phyloP scores from a whole-genome alignment of 2,329 filamentous ascomycete genomes.

The Monosporascus sp. region DNA sequence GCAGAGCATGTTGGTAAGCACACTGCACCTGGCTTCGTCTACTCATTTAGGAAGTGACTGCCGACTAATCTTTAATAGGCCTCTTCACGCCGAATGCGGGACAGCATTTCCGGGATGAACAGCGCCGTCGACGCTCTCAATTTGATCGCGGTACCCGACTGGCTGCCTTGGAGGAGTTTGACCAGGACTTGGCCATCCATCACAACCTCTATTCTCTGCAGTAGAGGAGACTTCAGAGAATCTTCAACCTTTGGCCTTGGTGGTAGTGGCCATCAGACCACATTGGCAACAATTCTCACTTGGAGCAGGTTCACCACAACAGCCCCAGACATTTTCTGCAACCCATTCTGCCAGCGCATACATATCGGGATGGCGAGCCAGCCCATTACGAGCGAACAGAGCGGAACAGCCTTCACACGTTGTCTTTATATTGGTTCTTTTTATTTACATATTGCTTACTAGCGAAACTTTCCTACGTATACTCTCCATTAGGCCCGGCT shows the following conservation, averaged over 20 bases:
- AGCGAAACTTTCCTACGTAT: too few relatives aligned
- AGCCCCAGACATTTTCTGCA: too few relatives aligned
- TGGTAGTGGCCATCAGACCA: too few relatives aligned
- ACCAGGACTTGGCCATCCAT: constrained; percentile 42
- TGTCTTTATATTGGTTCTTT: too few relatives aligned
- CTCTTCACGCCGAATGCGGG: constrained; percentile 77
- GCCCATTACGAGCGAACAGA: too few relatives aligned
- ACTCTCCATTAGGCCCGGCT: too few relatives aligned
- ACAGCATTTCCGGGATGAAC: constrained; percentile 68
- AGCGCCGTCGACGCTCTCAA: constrained; percentile 70
- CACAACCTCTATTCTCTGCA: constrained; percentile 30
- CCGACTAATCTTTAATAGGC: constrained; percentile 39
- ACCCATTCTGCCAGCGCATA: too few relatives aligned
- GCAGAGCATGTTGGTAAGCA: constrained; percentile 74
- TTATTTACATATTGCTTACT: too few relatives aligned
- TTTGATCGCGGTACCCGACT: constrained; percentile 77
- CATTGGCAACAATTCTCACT: too few relatives aligned
- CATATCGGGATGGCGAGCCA: too few relatives aligned
- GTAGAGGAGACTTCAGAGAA: constrained; percentile 2
- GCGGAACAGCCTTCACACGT: too few relatives aligned
- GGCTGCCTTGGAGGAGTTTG: constrained; percentile 61
- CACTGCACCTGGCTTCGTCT: neutral
- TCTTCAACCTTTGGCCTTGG: neutral
- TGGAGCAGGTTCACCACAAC: too few relatives aligned
- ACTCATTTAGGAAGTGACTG: neutral